phyloP scores from a whole-genome alignment of 192 early-diverging fungal genomes.

The Coemansia sp. region DNA sequence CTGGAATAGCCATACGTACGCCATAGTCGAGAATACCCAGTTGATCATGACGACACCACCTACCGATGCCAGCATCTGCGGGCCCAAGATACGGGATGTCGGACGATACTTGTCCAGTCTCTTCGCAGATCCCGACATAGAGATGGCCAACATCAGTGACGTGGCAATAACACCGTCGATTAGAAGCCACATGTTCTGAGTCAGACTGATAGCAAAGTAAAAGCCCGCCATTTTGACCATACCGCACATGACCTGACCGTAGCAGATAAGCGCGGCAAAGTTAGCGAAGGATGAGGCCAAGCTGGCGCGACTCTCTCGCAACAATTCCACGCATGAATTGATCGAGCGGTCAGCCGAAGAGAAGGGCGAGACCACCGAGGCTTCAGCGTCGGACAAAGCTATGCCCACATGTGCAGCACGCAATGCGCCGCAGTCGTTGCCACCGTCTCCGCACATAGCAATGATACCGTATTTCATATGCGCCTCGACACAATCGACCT shows the following conservation, averaged over 20 bases:
- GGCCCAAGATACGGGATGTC: slow-evolving; percentile 71
- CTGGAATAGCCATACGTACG: slow-evolving; percentile 58
- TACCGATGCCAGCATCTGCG: slow-evolving; percentile 66
- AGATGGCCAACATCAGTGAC: slow-evolving; percentile 61
- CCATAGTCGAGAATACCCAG: slow-evolving; percentile 61
- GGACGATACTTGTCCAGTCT: slow-evolving; percentile 61
- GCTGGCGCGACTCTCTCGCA: slow-evolving; percentile 69
- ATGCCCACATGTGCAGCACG: slow-evolving; percentile 80
- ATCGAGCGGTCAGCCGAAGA: slow-evolving; percentile 67
- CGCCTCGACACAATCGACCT: slow-evolving; percentile 70
- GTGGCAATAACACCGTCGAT: slow-evolving; percentile 70
- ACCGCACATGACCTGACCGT: slow-evolving; percentile 67
- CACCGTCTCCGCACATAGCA: slow-evolving; percentile 87
- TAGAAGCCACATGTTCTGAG: slow-evolving; percentile 67
- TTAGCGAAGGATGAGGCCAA: slow-evolving; percentile 70
- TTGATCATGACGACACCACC: slow-evolving; percentile 68
- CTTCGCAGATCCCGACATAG: slow-evolving; percentile 59
- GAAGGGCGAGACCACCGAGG: slow-evolving; percentile 83
- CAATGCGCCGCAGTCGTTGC: slow-evolving; percentile 82
- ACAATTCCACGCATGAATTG: slow-evolving; percentile 68
- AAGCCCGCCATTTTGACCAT: slow-evolving; percentile 64
- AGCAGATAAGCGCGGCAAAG: slow-evolving; percentile 67
- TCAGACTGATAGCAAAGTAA: slow-evolving; percentile 67
- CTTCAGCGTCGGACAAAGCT: slow-evolving; percentile 78
- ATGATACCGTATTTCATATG: slow-evolving; percentile 79